Percentiles rank a stretch among this genome's conserved stretches.
Evolutionary conservation across 129 eudicot species (phyloP).

Genomic region (Escallonia rubra): DNA sequence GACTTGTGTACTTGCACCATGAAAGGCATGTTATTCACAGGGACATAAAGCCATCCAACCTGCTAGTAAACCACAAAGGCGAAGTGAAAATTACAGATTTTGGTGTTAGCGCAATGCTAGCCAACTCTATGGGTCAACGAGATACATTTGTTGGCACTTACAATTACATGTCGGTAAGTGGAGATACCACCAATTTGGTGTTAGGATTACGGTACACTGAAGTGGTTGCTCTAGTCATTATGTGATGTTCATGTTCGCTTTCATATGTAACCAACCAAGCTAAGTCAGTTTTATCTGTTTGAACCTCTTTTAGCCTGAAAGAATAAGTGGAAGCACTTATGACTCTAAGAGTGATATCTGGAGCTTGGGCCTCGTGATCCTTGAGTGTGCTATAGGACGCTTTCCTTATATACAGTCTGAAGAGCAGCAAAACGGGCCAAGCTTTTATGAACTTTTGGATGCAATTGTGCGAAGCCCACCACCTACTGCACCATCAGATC

Average conservation of each 20-base stretch:
- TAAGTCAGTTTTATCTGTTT: background rate
- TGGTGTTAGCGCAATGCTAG: conserved; percentile 97
- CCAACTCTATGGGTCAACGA: conserved; percentile 92
- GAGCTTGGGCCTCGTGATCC: conserved; percentile 94
- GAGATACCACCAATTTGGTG: background rate
- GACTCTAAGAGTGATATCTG: conserved; percentile 92
- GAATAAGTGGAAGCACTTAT: conserved; percentile 89
- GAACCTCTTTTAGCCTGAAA: conserved; percentile 59
- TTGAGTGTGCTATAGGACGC: conserved; percentile 96
- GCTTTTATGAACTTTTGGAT: conserved; percentile 88
- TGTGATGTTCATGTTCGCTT: background rate
- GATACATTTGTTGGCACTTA: conserved; percentile 98
- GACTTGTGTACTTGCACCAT: conserved; percentile 85
- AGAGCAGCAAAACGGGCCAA: conserved; percentile 80
- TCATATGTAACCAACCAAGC: background rate
- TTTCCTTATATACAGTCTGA: conserved; percentile 92
- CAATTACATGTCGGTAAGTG: conserved; percentile 93
- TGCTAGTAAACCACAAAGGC: conserved; percentile 91
- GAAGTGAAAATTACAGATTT: conserved; percentile 95
- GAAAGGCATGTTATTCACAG: conserved; percentile 94
- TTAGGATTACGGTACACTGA: background rate
- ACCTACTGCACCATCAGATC: conserved; percentile 93
- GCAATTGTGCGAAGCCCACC: conserved; percentile 89
- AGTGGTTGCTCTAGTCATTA: too few species aligned
- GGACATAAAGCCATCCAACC: conserved; percentile 93